These are phyloP conservation scores for Endotrypanum monterogeii DNA, from an alignment of 208 protist species.

Conservation along the genomic window DNA sequence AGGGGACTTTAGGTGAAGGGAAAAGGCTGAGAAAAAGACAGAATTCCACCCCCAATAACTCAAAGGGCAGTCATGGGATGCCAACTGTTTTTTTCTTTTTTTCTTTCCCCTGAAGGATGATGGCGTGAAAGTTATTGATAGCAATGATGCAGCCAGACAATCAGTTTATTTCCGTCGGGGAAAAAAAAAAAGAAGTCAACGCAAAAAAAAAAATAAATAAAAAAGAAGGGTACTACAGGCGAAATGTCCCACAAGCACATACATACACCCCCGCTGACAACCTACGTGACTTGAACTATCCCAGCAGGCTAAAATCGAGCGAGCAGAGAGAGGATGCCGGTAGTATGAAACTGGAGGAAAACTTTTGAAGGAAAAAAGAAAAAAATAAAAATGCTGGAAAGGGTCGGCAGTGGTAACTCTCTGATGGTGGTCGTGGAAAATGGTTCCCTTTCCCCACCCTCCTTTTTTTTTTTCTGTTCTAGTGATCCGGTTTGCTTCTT, in stretches of 20 bases:
- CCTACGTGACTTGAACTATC: no score
- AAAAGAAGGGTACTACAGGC: background rate
- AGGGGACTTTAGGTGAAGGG: background rate
- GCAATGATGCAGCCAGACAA: background rate
- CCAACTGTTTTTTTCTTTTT: background rate
- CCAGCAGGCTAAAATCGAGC: no score
- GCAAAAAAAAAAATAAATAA: background rate
- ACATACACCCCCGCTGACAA: no score
- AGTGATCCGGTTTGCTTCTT: no score
- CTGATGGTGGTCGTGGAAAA: no score
- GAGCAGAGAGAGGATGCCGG: no score
- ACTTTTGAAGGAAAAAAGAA: no score
- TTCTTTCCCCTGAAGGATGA: background rate
- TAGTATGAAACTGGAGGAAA: no score
- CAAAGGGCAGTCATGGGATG: conserved; percentile 11
- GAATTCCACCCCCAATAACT: background rate
- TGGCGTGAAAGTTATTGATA: background rate
- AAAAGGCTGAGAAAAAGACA: background rate
- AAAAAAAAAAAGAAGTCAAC: background rate
- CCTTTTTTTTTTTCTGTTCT: no score
- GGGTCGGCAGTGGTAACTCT: no score
- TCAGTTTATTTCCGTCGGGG: background rate
- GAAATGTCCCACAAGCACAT: background rate
- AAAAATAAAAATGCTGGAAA: no score
- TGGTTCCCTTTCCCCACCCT: no score